phyloP scores from a whole-genome alignment of 75 land plant genomes.

The Gnetum montanum region DNA sequence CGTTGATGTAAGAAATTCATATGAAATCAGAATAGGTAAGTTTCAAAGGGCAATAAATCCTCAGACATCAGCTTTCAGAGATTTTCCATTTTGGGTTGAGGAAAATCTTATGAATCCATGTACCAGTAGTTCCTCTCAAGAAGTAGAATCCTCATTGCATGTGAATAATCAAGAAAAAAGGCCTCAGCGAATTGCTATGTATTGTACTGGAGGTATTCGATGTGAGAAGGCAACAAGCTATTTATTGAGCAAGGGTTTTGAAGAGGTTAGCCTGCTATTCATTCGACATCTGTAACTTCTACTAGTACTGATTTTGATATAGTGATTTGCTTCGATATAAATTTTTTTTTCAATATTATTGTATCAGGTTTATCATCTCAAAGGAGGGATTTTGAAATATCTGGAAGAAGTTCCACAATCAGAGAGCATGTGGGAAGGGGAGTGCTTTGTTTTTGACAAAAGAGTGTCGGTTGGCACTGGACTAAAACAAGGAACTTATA shows the following conservation, averaged over 20 bases:
- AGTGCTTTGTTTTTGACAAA: slow-evolving; percentile 99
- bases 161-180: slow-evolving; percentile 5
- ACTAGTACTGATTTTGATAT: background rate
- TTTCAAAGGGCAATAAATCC: slow-evolving; percentile 95
- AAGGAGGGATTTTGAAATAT: slow-evolving; percentile 93
- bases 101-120: slow-evolving; percentile 21
- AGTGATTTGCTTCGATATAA: too few relatives aligned
- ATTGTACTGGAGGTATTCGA: slow-evolving; percentile 97
- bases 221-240: slow-evolving; percentile 97
- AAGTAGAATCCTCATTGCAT: background rate
- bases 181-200: slow-evolving; percentile 84
- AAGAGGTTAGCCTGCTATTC: slow-evolving; percentile 68
- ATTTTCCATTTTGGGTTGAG: slow-evolving; percentile 90
- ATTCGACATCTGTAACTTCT: background rate
- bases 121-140: slow-evolving; percentile 3
- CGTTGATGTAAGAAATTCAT: slow-evolving; percentile 87
- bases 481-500: slow-evolving; percentile 58
- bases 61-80: slow-evolving; percentile 70
- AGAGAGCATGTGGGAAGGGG: slow-evolving; percentile 96
- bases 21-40: slow-evolving; percentile 90
- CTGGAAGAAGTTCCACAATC: slow-evolving; percentile 66
- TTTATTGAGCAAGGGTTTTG: slow-evolving; percentile 75
- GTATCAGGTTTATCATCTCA: slow-evolving; percentile 97
- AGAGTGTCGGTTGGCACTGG: slow-evolving; percentile 95
- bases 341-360: too few relatives aligned